phyloP scores from a whole-genome alignment of 331 rosid species.

The Quercus lobata region DNA sequence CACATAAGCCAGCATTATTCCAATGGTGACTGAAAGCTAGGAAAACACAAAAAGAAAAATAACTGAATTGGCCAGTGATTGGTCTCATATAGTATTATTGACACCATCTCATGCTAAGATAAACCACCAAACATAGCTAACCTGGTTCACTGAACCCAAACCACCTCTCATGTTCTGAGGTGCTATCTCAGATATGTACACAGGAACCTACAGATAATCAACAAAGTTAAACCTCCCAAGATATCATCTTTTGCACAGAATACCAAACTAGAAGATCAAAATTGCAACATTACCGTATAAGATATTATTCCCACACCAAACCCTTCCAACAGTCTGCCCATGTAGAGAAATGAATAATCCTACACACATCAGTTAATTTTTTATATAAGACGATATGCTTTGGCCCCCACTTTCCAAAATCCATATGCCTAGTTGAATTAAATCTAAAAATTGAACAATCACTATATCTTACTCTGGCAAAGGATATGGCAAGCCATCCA shows the following conservation, averaged over 20 bases:
- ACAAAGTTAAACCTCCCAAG: slow-evolving; percentile 14
- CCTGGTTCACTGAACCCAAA: slow-evolving; percentile 89
- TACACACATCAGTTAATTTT: slow-evolving; percentile 25
- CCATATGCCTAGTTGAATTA: background rate
- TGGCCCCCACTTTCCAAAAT: background rate
- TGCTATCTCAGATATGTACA: slow-evolving; percentile 92
- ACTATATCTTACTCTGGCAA: slow-evolving; percentile 68
- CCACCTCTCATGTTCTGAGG: slow-evolving; percentile 89
- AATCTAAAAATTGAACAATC: background rate
- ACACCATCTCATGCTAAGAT: background rate
- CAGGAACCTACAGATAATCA: slow-evolving; percentile 68
- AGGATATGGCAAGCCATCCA: slow-evolving; percentile 88
- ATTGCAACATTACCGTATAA: slow-evolving; percentile 51
- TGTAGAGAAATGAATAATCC: slow-evolving; percentile 91
- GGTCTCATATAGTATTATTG: background rate
- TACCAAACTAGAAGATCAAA: slow-evolving; percentile 1
- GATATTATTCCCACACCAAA: slow-evolving; percentile 96
- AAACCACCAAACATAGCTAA: slow-evolving; percentile 23
- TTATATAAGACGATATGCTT: background rate
- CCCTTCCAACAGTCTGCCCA: slow-evolving; percentile 98
- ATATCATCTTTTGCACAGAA: slow-evolving; percentile 14
- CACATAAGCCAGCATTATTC: slow-evolving; percentile 90
- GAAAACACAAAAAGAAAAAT: background rate
- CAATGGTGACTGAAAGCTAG: slow-evolving; percentile 88
- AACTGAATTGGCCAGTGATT: background rate